phyloP scores from a whole-genome alignment of 75 land plant species.

The Sequoiadendron giganteum region DNA sequence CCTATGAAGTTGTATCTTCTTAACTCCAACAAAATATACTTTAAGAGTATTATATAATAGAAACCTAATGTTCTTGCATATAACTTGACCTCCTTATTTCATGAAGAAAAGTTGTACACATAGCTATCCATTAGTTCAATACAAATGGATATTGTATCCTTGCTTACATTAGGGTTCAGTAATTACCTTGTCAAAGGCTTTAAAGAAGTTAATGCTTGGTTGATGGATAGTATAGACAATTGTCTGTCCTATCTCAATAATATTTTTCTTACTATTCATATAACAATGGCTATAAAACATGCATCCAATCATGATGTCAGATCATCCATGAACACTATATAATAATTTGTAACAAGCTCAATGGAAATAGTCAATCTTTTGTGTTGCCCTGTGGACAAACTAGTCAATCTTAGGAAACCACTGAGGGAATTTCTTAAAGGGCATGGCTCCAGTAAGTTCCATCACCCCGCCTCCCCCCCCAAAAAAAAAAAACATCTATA shows the following conservation, averaged over 20 bases:
- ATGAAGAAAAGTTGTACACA: slow-evolving; percentile 77
- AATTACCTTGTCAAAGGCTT: slow-evolving; percentile 20
- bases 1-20: no score
- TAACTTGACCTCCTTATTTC: slow-evolving; percentile 90
- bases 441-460: slow-evolving; percentile 16
- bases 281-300: neutral
- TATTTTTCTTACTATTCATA: slow-evolving; percentile 9
- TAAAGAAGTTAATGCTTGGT: slow-evolving; percentile 15
- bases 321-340: slow-evolving; percentile 21
- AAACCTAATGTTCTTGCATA: slow-evolving; percentile 83
- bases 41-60: no score
- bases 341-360: slow-evolving; percentile 20
- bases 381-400: slow-evolving; percentile 16
- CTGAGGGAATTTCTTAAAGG: slow-evolving; percentile 12
- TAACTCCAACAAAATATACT: no score
- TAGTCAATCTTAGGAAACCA: slow-evolving; percentile 11
- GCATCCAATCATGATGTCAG: slow-evolving; percentile 12
- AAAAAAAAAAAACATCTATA: slow-evolving; percentile 15
- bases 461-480: slow-evolving; percentile 16
- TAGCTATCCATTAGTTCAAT: neutral
- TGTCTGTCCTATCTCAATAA: slow-evolving; percentile 17
- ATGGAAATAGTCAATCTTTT: slow-evolving; percentile 19
- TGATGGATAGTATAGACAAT: neutral
- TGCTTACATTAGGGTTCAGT: neutral
- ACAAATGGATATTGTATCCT: neutral